Evolutionary conservation across 805 yeast genomes (phyloP), one percentile per base, ranked within the genome.

Genomic region (Maudiozyma barnettii): DNA sequence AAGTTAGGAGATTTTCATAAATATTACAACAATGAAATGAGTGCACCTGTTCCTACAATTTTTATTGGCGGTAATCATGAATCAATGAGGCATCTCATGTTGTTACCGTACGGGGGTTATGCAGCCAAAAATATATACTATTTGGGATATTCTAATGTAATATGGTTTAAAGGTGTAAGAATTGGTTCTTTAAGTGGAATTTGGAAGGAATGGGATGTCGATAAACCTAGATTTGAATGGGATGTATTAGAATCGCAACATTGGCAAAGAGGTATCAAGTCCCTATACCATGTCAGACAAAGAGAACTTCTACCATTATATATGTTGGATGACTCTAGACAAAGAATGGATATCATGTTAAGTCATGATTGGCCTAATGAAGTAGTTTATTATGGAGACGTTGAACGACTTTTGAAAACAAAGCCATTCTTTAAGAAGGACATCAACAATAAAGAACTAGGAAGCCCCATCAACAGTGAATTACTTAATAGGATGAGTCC

Each of bases 1-100:
- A 63, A 63, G 39, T 58, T 88, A 55, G 96, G 96, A 2, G 96
- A 91, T 56, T 93, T 91, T 63, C 78, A 76, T 40, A 67, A 75
- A 21, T 91, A 89, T 61, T 86, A 85, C 1, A 87, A 91, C 1
- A 53, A 56, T 18, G 69, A 66, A 42, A 29, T 41, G 19, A 36
- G 40, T n/a, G 95, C 96, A 0, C 96, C 96, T 0, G 72, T 83
- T 1, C 64, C 79, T 30, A 91, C 98, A 0, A 54, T 93, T 0
- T 84, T 91, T 54, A 78, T 93, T 39, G 98, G 99, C 2, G 99
- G 99, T 0, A 93, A 93, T 65, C 99, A 93, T 59, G 99, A 93
- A 60, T 81, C 93, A 4, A 85, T 95, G 49, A 78, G 81, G 49
- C 86, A 84, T 60, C 60, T 93, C 51, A 69, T 76, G 50, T 88